Base-by-base conservation (phyloP, 2,329 filamentous ascomycete species). In the Lecanicillium sp. region DNA sequence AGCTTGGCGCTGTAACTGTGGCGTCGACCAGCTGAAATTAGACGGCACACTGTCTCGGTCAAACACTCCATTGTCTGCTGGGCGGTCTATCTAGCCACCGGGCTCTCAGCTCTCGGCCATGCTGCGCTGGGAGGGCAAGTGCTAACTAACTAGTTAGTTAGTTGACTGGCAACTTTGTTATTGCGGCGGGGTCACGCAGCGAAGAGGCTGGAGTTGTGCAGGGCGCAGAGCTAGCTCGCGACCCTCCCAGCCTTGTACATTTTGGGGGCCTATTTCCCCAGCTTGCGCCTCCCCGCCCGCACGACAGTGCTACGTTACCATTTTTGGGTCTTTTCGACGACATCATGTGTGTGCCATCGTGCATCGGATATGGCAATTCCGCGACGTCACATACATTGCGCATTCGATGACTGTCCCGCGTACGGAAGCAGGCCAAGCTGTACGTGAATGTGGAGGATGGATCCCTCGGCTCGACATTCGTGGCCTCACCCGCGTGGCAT, bases 361-460 rank as follows among this genome's bases (percentile, higher is more conserved):
- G 42, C 23, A 29, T 36, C 23, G 42, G 32, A 1, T 37, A n/a
- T 23, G 38, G 14, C 17, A 21, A 17, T 45, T 23, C 43, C 43
- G 35, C 43, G 43, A 45, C 43, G 43, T 45, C 43, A 45, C 33
- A 45, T 45, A 37, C 42, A 45, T 45, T 17, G 17, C 15, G 43
- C 43, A 17, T 23, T 23, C 43, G 43, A 32, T 33, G 30, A 17
- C 17, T 17, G 26, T 38, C 43, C 43, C n/a, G n/a, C n/a, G n/a
- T n/a, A n/a, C n/a, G n/a, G n/a, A n/a, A n/a, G n/a, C n/a, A n/a
- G n/a, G n/a, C n/a, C n/a, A n/a, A n/a, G n/a, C n/a, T n/a, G n/a
- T n/a, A n/a, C n/a, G n/a, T n/a, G n/a, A n/a, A n/a, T n/a, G n/a
- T n/a, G n/a, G n/a, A n/a, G n/a, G n/a, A n/a, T n/a, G n/a, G n/a